phyloP scores from a whole-genome alignment of 1,284 basidiomycete species.

The Pseudozyma hubeiensis region DNA sequence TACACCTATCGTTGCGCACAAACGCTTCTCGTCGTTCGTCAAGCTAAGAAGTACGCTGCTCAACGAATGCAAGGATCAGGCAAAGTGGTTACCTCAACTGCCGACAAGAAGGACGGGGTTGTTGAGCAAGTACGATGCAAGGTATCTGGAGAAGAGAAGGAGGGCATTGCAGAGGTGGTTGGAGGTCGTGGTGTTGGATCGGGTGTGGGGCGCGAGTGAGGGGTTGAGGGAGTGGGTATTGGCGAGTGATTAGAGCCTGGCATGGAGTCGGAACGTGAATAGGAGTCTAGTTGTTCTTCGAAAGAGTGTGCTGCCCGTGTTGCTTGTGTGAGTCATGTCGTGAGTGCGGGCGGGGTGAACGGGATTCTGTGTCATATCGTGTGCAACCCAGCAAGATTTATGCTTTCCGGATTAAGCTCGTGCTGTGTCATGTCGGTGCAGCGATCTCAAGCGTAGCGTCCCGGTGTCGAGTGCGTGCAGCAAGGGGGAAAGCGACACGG shows the following conservation, averaged over 20 bases:
- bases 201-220: conserved; percentile 51
- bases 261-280: not conserved
- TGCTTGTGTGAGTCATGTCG: too few species aligned
- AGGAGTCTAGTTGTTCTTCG: too few species aligned
- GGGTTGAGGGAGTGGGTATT: conserved; percentile 54
- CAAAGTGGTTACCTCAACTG: conserved; percentile 44
- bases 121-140: conserved; percentile 59
- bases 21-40: conserved; percentile 55
- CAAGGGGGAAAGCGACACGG: too few species aligned
- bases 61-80: conserved; percentile 38
- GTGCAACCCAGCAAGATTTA: too few species aligned
- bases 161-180: conserved; percentile 62
- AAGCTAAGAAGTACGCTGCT: conserved; percentile 26
- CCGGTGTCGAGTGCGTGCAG: too few species aligned
- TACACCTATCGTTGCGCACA: conserved; percentile 38
- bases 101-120: conserved; percentile 51
- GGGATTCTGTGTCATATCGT: too few species aligned
- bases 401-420: too few species aligned
- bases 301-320: too few species aligned
- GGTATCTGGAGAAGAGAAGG: conserved; percentile 57
- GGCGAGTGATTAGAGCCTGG: conserved; percentile 27
- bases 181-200: conserved; percentile 47
- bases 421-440: too few species aligned
- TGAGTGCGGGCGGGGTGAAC: too few species aligned
- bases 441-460: too few species aligned